phyloP scores from a whole-genome alignment of 345 rosid species.

The Arabidopsis arenosa region DNA sequence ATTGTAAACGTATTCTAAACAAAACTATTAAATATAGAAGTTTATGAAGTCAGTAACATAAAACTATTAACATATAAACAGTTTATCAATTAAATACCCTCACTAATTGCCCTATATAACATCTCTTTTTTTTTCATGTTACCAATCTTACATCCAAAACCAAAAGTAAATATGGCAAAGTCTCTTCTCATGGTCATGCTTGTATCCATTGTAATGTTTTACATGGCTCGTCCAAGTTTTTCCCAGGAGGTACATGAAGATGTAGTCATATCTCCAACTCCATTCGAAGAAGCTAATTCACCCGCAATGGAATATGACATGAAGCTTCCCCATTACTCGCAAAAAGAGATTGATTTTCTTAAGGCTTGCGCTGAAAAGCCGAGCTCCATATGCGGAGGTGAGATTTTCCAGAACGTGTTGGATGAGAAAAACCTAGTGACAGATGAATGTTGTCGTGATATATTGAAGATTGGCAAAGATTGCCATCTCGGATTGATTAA shows the following conservation, averaged over 20 bases:
- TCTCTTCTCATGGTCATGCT: constrained; percentile 18
- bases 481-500: constrained; percentile 23
- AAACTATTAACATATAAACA: constrained; percentile 2
- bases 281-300: background rate
- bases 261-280: constrained; percentile 2
- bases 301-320: too few relatives aligned
- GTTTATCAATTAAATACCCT: background rate
- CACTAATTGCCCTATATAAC: constrained; percentile 2
- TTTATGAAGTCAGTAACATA: constrained; percentile 10
- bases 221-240: background rate
- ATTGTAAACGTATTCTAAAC: background rate
- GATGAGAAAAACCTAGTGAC: too few relatives aligned
- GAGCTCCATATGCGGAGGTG: too few relatives aligned
- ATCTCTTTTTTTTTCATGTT: background rate
- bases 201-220: background rate
- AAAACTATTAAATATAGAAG: background rate
- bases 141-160: background rate
- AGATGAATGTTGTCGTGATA: too few relatives aligned
- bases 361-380: too few relatives aligned
- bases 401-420: too few relatives aligned
- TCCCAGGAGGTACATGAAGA: constrained; percentile 10
- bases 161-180: constrained; percentile 31
- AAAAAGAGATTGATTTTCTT: too few relatives aligned
- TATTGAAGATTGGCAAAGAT: constrained; percentile 1
- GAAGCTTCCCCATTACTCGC: too few relatives aligned